phyloP scores from a whole-genome alignment of 768 basidiomycete species.

The Panellus pusillus region DNA sequence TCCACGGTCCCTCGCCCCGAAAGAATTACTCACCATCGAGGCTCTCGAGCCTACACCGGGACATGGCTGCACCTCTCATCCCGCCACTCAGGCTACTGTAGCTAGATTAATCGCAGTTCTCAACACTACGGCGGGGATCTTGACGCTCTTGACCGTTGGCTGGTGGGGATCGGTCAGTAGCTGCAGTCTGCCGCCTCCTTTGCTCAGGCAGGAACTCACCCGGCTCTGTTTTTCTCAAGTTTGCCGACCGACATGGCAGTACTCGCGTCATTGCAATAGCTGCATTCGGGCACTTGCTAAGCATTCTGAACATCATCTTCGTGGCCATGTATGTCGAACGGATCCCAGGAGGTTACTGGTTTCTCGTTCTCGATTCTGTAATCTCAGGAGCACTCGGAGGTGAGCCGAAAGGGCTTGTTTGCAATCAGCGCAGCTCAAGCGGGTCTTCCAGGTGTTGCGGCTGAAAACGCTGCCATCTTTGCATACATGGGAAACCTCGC shows the following conservation, averaged over 20 bases:
- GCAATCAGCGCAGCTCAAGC: too few relatives aligned
- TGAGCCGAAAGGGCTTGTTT: conserved; percentile 32
- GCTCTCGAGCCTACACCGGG: too few relatives aligned
- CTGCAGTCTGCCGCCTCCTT: too few relatives aligned
- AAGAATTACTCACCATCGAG: too few relatives aligned
- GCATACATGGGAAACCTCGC: conserved; percentile 74
- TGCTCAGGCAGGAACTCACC: too few relatives aligned
- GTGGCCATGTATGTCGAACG: conserved; percentile 56
- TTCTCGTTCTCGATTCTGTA: conserved; percentile 63
- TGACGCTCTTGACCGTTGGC: conserved; percentile 5
- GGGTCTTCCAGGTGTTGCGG: conserved; percentile 23
- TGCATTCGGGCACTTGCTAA: conserved; percentile 58
- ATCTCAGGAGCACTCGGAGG: conserved; percentile 76
- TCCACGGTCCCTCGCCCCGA: too few relatives aligned
- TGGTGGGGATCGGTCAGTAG: conserved; percentile 15
- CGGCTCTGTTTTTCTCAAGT: conserved; percentile 39
- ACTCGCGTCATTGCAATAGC: conserved; percentile 62
- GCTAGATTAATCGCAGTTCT: conserved; percentile 32
- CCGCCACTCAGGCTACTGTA: too few relatives aligned
- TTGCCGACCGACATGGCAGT: conserved; percentile 79
- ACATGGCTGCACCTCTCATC: too few relatives aligned
- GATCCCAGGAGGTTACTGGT: conserved; percentile 81
- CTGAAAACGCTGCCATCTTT: conserved; percentile 51
- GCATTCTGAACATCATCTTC: conserved; percentile 66
- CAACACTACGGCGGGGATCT: conserved; percentile 1